These are phyloP conservation scores for Periconia sp. DNA, from an alignment of 2,329 filamentous ascomycete genomes.

Conservation along the genomic window DNA sequence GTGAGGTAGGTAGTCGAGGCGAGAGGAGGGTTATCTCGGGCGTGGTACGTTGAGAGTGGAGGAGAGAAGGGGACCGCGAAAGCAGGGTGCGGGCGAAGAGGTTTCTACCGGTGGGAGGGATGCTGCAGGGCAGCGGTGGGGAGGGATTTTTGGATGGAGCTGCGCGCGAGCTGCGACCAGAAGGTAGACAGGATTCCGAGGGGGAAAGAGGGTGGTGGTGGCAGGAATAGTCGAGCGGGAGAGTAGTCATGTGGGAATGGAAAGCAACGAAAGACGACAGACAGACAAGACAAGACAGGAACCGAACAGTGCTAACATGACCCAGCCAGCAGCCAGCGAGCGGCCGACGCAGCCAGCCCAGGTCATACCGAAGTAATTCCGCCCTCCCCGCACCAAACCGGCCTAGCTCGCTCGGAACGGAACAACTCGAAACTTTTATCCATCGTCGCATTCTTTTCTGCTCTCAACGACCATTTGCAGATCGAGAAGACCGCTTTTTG, in stretches of 20 bases:
- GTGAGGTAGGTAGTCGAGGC: constrained; percentile 10
- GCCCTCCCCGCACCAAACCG: neutral
- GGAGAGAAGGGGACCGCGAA: constrained; percentile 15
- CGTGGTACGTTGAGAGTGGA: constrained; percentile 18
- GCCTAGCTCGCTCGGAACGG: neutral
- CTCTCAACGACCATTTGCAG: neutral
- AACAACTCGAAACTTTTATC: neutral
- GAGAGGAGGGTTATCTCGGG: constrained; percentile 6
- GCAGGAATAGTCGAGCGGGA: constrained; percentile 15
- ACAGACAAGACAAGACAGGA: neutral
- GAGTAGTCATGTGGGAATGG: neutral
- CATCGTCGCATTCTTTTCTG: neutral
- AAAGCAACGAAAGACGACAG: neutral
- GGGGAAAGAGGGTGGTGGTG: constrained; percentile 1
- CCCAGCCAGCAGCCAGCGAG: too few relatives aligned
- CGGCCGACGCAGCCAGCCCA: too few relatives aligned
- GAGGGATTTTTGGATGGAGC: constrained; percentile 14
- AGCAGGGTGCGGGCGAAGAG: constrained; percentile 33
- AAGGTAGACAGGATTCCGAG: neutral
- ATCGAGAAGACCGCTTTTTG: neutral
- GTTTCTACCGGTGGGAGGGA: constrained; percentile 19
- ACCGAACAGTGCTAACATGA: neutral
- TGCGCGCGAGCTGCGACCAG: neutral
- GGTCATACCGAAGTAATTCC: neutral
- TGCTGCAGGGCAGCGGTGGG: constrained; percentile 21